phyloP scores from a whole-genome alignment of 495 filamentous ascomycete species.

The Acidiella bohemica region DNA sequence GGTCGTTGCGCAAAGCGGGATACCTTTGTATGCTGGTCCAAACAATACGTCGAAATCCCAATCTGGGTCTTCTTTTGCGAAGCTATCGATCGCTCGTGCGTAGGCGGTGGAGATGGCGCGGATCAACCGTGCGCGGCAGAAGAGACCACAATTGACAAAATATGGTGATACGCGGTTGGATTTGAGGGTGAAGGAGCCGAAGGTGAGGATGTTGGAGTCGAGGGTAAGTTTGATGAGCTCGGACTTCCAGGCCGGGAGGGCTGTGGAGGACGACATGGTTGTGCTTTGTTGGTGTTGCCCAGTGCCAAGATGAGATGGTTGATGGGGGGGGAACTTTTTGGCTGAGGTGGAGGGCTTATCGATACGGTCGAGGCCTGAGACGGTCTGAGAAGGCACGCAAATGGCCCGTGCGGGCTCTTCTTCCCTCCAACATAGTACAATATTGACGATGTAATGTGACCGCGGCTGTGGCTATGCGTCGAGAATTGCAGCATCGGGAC shows the following conservation, averaged over 20 bases:
- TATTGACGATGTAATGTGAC: too few species aligned
- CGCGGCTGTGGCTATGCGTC: too few species aligned
- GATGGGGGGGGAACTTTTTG: too few species aligned
- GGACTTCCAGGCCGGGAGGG: conserved; percentile 39
- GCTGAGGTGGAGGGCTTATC: too few species aligned
- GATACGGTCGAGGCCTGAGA: too few species aligned
- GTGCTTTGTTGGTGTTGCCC: not conserved
- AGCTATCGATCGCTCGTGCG: conserved; percentile 51
- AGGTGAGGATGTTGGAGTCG: conserved; percentile 61
- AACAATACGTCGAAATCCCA: conserved; percentile 56
- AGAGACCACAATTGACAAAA: conserved; percentile 91
- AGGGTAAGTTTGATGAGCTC: conserved; percentile 62
- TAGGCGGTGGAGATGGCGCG: conserved; percentile 64
- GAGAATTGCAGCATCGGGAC: too few species aligned
- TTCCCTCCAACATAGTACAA: too few species aligned
- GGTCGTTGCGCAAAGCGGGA: conserved; percentile 65
- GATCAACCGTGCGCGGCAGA: conserved; percentile 64
- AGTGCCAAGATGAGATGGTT: too few species aligned
- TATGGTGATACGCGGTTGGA: conserved; percentile 89
- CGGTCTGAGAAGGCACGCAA: too few species aligned
- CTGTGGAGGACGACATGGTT: conserved; percentile 6
- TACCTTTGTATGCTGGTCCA: conserved; percentile 93
- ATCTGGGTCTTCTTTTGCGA: conserved; percentile 26
- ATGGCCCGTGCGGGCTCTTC: too few species aligned
- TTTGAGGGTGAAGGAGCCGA: conserved; percentile 83